Evolutionary conservation across 305 asterid genomes (phyloP), one percentile per base, ranked within the genome.

Genomic region (Fraxinus paxiana): DNA sequence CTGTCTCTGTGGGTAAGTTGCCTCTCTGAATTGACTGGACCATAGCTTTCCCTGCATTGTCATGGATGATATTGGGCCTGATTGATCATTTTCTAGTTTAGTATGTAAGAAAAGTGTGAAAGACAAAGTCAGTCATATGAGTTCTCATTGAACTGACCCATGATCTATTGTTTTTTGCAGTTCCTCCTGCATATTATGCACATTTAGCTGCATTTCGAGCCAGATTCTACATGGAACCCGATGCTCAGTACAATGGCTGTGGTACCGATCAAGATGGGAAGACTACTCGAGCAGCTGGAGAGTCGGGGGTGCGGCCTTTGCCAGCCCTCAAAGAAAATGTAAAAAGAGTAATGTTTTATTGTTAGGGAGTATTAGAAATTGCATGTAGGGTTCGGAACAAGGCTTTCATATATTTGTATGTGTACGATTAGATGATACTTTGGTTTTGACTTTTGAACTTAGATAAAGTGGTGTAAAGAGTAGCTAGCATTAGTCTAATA

Each of bases 141-240:
- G 22, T 69, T 69, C 34, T 70, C 24, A 31, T 65, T 12, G 18
- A 65, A 65, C 35, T 1, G 73, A 59, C 31, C 5, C 70, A 26
- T 26, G 73, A 26, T 65, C 24, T 77, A n/a, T 73, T 37, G 43
- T 5, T 15, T 70, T 70, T 70, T 70, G 43, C 46, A 91, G 95
- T 96, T 86, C 98, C 99, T 77, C 99, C 99, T 5, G 99, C 98
- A 51, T 96, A 96, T 81, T 96, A 96, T 56, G 99, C 99, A 0
- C 99, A 96, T 84, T 81, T 96, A 82, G 99, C 99, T 69, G 99
- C 99, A 26, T 96, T 96, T 59, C 93, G 99, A 63, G 99, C 98
- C 0, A 90, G 99, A 88, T 96, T 93, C 92, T 96, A 96, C 85
- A 84, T 92, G 94, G 99, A 96, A 65, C 99, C 99, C 4, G 99